Percentiles rank a stretch among this genome's conserved stretches.
These are phyloP conservation scores for Nepenthes alata DNA, from an alignment of 179 eudicot genomes.

Conservation along the genomic window DNA sequence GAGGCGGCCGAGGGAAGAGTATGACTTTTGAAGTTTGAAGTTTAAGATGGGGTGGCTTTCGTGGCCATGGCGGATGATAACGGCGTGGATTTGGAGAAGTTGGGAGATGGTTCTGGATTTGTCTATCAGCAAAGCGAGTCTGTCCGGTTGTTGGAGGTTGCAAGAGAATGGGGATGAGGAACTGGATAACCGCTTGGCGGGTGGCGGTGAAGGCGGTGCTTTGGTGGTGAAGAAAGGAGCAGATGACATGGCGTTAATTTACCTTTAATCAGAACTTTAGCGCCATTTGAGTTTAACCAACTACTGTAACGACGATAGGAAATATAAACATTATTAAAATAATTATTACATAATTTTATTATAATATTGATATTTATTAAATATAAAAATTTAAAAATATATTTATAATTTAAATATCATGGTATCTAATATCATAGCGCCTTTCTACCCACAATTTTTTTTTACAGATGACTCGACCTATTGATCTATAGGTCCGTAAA, in stretches of 20 bases:
- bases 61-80: constrained; percentile 37
- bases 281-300: no score
- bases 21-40: constrained; percentile 60
- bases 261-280: no score
- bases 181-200: constrained; percentile 4
- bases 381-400: no score
- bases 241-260: constrained; percentile 5
- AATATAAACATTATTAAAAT: no score
- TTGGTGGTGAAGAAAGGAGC: constrained; percentile 2
- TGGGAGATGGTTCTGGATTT: constrained; percentile 24
- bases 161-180: constrained; percentile 5
- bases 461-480: no score
- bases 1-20: constrained; percentile 35
- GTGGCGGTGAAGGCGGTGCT: constrained; percentile 4
- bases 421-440: no score
- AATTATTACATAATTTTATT: no score
- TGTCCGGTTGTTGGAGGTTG: constrained; percentile 29
- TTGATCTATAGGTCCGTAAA: no score
- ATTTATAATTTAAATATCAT: no score
- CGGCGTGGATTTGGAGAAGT: constrained; percentile 50
- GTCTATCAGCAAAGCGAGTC: constrained; percentile 31
- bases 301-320: no score
- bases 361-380: no score
- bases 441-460: no score
- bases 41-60: constrained; percentile 34